Evolutionary conservation across 2,329 filamentous ascomycete genomes (phyloP).

Genomic region (Colletotrichum sp.): DNA sequence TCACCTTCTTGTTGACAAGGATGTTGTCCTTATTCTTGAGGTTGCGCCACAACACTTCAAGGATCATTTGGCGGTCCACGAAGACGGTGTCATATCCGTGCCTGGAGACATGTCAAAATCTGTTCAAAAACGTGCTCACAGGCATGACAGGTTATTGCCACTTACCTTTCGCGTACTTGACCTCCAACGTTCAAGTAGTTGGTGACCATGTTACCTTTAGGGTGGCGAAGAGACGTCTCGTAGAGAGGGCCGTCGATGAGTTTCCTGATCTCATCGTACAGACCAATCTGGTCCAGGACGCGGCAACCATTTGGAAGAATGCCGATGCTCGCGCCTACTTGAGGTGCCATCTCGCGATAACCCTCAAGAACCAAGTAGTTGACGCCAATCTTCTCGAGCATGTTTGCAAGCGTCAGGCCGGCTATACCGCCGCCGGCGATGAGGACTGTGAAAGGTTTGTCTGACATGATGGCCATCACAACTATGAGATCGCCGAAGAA

Average conservation of each 20-base stretch:
- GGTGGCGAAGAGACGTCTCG: not conserved
- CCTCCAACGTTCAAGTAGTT: not conserved
- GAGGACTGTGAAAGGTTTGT: not conserved
- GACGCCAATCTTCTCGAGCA: conserved; percentile 48
- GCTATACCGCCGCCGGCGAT: not conserved
- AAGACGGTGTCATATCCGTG: conserved; percentile 35
- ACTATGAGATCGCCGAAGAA: not conserved
- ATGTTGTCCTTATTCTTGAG: conserved; percentile 31
- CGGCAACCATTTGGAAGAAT: conserved; percentile 44
- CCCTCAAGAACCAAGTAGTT: conserved; percentile 55
- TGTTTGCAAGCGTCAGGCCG: conserved; percentile 27
- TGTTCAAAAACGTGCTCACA: not conserved
- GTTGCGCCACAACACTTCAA: conserved; percentile 37
- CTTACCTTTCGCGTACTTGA: not conserved
- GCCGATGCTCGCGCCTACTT: conserved; percentile 52
- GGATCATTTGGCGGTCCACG: conserved; percentile 38
- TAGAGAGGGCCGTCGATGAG: not conserved
- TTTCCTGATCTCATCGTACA: conserved; percentile 27
- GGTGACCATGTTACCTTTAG: not conserved
- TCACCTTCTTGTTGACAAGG: not conserved
- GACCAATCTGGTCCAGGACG: conserved; percentile 56
- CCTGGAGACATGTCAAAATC: not conserved
- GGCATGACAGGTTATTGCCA: not conserved
- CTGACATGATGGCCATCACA: not conserved
- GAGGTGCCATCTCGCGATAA: conserved; percentile 42